Percentiles rank a stretch among this genome's conserved stretches.
phyloP scores from a whole-genome alignment of 495 filamentous ascomycete genomes.

The Talaromyces trachyspermus region DNA sequence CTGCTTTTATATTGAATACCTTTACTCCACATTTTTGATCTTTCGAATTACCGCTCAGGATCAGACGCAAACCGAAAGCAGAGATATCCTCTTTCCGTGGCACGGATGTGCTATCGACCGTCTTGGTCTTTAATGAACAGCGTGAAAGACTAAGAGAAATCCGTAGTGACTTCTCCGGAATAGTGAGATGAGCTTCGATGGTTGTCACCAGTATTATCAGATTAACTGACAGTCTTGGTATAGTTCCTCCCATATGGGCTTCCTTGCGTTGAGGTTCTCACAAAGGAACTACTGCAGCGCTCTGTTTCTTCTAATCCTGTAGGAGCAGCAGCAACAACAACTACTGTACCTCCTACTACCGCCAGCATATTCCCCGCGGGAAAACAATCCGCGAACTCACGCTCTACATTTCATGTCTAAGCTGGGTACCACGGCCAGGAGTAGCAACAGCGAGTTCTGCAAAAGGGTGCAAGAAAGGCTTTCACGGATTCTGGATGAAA shows the following conservation, averaged over 20 bases:
- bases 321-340: too few species aligned
- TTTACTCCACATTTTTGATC: conserved; percentile 7
- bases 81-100: neutral
- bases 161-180: conserved; percentile 5
- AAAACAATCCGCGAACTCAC: conserved; percentile 9
- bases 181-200: neutral
- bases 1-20: conserved; percentile 7
- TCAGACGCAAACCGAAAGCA: neutral
- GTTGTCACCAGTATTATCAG: neutral
- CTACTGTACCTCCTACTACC: neutral
- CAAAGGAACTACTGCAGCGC: conserved; percentile 5
- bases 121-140: conserved; percentile 9
- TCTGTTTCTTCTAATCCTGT: too few species aligned
- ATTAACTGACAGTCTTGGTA: neutral
- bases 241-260: conserved; percentile 11
- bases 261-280: conserved; percentile 7
- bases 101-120: conserved; percentile 6
- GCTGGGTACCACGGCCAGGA: conserved; percentile 9
- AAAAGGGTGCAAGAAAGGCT: conserved; percentile 7
- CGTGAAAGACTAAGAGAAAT: conserved; percentile 7
- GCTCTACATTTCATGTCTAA: conserved; percentile 9
- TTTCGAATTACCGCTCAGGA: conserved; percentile 3
- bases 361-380: neutral
- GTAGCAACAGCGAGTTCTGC: conserved; percentile 6
- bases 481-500: conserved; percentile 2